These are phyloP conservation scores for Trichothecium sympodiale DNA, from an alignment of 2,329 filamentous ascomycete genomes.

Conservation along the genomic window DNA sequence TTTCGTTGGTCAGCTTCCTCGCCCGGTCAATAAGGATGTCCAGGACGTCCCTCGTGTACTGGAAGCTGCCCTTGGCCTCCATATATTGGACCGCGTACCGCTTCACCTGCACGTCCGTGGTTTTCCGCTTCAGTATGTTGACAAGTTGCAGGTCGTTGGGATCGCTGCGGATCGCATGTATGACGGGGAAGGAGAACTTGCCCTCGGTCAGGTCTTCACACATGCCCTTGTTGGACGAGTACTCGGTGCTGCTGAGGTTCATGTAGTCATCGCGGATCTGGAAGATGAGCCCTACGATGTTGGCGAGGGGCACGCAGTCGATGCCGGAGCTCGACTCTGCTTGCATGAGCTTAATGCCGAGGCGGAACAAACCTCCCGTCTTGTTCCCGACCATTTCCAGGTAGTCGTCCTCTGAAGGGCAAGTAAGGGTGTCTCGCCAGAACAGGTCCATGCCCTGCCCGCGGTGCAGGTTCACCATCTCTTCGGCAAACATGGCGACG, in stretches of 20 bases:
- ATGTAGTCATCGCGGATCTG: slow-evolving; percentile 92
- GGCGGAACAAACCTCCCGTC: slow-evolving; percentile 74
- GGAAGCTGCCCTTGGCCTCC: slow-evolving; percentile 81
- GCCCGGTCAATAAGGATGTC: slow-evolving; percentile 53
- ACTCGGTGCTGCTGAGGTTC: slow-evolving; percentile 66
- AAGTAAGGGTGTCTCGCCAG: slow-evolving; percentile 77
- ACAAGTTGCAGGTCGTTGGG: slow-evolving; percentile 68
- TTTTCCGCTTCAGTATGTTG: slow-evolving; percentile 88
- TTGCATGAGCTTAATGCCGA: slow-evolving; percentile 83
- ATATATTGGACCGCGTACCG: slow-evolving; percentile 84
- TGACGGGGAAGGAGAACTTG: slow-evolving; percentile 93
- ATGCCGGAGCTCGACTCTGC: slow-evolving; percentile 47
- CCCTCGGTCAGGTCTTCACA: slow-evolving; percentile 95
- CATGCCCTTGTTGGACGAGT: slow-evolving; percentile 81
- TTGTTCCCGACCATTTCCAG: slow-evolving; percentile 92
- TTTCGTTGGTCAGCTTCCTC: slow-evolving; percentile 47
- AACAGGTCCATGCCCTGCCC: slow-evolving; percentile 88
- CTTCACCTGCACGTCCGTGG: slow-evolving; percentile 78
- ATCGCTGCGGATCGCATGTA: slow-evolving; percentile 78
- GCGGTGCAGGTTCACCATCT: slow-evolving; percentile 73
- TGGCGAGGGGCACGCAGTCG: slow-evolving; percentile 76
- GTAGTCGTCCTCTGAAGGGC: slow-evolving; percentile 79
- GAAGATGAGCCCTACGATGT: slow-evolving; percentile 74
- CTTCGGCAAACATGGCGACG: slow-evolving; percentile 66
- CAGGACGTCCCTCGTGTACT: slow-evolving; percentile 65